These are phyloP conservation scores for Colletotrichum cuscutae DNA, from an alignment of 2,329 filamentous ascomycete species.

Conservation along the genomic window DNA sequence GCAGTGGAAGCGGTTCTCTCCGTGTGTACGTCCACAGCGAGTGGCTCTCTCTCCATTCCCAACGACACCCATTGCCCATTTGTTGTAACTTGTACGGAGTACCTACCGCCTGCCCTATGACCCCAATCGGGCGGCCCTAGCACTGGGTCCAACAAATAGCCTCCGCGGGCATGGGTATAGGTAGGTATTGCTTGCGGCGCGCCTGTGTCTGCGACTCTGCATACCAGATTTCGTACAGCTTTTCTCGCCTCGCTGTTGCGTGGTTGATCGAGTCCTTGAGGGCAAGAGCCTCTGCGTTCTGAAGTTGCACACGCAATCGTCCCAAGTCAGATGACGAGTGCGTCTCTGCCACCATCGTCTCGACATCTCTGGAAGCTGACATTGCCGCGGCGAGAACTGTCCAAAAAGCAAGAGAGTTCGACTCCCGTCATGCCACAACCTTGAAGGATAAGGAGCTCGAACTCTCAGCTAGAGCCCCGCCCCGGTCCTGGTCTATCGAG, in stretches of 20 bases:
- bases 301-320: constrained; percentile 30
- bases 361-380: background rate
- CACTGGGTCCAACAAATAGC: constrained; percentile 31
- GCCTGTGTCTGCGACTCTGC: background rate
- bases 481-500: constrained; percentile 8
- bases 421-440: constrained; percentile 15
- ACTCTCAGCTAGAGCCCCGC: constrained; percentile 8
- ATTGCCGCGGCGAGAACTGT: background rate
- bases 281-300: constrained; percentile 4
- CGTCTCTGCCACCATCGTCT: background rate
- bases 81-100: background rate
- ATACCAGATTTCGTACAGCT: background rate
- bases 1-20: constrained; percentile 22
- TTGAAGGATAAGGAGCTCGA: constrained; percentile 12
- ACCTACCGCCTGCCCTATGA: constrained; percentile 17
- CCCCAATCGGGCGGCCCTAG: constrained; percentile 18
- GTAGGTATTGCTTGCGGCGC: background rate
- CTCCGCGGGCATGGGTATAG: constrained; percentile 20
- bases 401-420: background rate
- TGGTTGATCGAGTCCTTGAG: background rate
- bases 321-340: constrained; percentile 28
- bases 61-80: constrained; percentile 8
- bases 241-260: background rate
- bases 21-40: constrained; percentile 13
- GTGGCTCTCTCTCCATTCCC: constrained; percentile 21